Evolutionary conservation across 768 basidiomycete genomes (phyloP), one percentile per base, ranked within the genome.

Genomic region (Naganishia onofrii): DNA sequence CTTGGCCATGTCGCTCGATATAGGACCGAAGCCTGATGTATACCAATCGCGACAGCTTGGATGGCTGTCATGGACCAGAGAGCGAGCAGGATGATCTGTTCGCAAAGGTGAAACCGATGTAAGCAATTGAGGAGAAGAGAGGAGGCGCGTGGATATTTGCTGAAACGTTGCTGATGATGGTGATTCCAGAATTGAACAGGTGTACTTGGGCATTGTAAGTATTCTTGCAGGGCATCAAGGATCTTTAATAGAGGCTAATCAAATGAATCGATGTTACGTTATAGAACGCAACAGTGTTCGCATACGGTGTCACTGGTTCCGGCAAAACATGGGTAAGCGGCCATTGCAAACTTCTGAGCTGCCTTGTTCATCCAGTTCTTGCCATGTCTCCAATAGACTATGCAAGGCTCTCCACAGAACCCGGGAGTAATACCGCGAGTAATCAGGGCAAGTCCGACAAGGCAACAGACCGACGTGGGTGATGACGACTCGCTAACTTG

Each of bases 231-330:
- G 13, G 31, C 36, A 17, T 10, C 28, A 5, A 19, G 29, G 8
- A 9, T 31, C 54, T 5, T 2, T 32, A 6, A 31, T 6, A 34
- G 52, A 12, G 26, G 29, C 66, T 34, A 4, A 26, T 34, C 17
- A 36, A 19, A 31, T 21, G 31, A 7, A 32, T n/a, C 2, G 42
- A 23, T 55, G 3, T n/a, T 46, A 42, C 26, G 31, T 10, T 19
- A 29, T 21, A 68, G 67, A 92, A 89, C 0, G 88, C 91, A 3
- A 93, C 91, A 12, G 87, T 93, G 19, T 93, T 93, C 73, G 90
- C 91, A 0, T 93, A 93, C 80, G 92, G 92, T 8, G 91, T 93
- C 15, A 93, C 91, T 12, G 92, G 90, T 1, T 91, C 90, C 6
- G 92, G 92, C 21, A 93, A 93, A 83, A 94, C 92, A 29, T 68